Percentiles rank a stretch among this genome's conserved stretches.
Evolutionary conservation across 495 filamentous ascomycete genomes (phyloP).

Genomic region (Penicillium bovifimosum): DNA sequence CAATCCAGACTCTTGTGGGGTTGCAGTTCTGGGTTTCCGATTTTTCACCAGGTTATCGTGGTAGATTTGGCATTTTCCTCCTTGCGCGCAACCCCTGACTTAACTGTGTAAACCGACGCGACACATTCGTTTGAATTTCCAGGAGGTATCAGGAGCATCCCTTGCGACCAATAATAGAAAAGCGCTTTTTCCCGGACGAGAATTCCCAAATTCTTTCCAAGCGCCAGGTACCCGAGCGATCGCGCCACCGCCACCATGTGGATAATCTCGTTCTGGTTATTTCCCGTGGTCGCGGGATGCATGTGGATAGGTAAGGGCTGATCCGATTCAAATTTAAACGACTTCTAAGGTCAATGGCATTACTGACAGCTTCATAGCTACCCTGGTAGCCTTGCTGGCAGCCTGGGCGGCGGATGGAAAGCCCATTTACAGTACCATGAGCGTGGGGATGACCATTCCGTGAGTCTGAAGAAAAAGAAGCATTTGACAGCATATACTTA

Average conservation of each 20-base stretch:
- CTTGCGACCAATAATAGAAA: constrained; percentile 3
- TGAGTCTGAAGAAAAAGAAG: constrained; percentile 30
- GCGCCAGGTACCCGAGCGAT: not conserved
- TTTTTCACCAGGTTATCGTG: not conserved
- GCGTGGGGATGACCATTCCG: constrained; percentile 51
- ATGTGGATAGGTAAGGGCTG: constrained; percentile 58
- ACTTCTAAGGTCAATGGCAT: not conserved
- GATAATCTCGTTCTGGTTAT: constrained; percentile 51
- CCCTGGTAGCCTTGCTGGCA: constrained; percentile 54
- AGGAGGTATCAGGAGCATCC: not conserved
- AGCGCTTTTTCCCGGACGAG: not conserved
- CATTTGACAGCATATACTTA: not conserved
- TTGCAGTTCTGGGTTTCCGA: not conserved
- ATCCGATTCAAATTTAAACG: no score
- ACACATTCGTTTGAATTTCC: not conserved
- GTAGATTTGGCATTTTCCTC: not conserved
- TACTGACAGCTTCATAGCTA: constrained; percentile 30
- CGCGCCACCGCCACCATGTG: constrained; percentile 15
- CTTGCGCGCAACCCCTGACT: not conserved
- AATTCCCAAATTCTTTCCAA: not conserved
- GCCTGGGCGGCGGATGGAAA: constrained; percentile 56
- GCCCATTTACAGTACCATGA: constrained; percentile 58
- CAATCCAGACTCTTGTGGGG: not conserved
- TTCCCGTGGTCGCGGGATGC: constrained; percentile 62
- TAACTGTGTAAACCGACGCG: not conserved